These are phyloP conservation scores for Aspergillus transmontanensis DNA, from an alignment of 2,329 filamentous ascomycete genomes.

Conservation along the genomic window DNA sequence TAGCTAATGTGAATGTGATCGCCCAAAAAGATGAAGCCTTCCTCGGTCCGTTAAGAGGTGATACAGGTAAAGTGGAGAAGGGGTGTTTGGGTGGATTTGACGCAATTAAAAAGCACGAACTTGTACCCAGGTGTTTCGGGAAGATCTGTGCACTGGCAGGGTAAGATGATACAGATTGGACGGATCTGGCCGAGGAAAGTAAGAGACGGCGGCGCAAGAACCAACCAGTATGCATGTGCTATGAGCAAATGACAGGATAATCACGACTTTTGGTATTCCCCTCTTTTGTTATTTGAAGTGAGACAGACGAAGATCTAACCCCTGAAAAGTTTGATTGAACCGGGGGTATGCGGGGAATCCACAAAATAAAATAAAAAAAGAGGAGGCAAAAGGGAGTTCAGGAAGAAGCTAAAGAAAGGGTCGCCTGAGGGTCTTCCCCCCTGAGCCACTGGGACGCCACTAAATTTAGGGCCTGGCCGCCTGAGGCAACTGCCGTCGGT, in stretches of 20 bases:
- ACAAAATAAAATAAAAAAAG: conserved; percentile 15
- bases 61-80: conserved; percentile 29
- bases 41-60: conserved; percentile 28
- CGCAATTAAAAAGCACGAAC: conserved; percentile 24
- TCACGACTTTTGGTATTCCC: neutral
- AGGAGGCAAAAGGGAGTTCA: conserved; percentile 2
- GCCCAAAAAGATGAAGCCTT: conserved; percentile 43
- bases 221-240: conserved; percentile 40
- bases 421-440: neutral
- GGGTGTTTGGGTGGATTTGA: conserved; percentile 27
- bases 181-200: conserved; percentile 33
- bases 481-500: conserved; percentile 8
- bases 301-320: conserved; percentile 10
- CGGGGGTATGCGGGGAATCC: conserved; percentile 13
- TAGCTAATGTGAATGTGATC: conserved; percentile 34
- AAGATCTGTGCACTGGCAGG: conserved; percentile 25
- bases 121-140: conserved; percentile 15
- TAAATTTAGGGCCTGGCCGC: conserved; percentile 7
- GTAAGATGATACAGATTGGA: conserved; percentile 20
- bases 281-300: neutral
- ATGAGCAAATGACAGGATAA: conserved; percentile 7
- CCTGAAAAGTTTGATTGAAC: conserved; percentile 11
- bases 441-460: neutral
- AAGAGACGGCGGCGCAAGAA: conserved; percentile 34
- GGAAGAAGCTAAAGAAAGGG: conserved; percentile 9